These are phyloP conservation scores for Botrytis porri DNA, from an alignment of 2,329 filamentous ascomycete genomes.

Conservation along the genomic window DNA sequence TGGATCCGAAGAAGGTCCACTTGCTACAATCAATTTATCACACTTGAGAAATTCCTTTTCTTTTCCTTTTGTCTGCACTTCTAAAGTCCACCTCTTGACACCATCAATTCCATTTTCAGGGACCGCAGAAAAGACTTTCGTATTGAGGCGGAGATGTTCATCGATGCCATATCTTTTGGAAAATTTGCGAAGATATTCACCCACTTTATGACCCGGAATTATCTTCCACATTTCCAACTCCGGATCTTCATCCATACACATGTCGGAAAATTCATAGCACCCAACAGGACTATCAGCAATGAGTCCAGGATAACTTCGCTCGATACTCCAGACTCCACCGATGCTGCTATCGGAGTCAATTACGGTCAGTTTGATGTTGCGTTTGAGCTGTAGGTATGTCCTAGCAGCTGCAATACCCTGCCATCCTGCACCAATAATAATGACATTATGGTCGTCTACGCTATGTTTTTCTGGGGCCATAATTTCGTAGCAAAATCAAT, in stretches of 20 bases:
- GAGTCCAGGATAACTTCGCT: conserved; percentile 64
- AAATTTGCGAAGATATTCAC: conserved; percentile 27
- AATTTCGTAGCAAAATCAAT: background rate
- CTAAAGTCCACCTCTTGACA: conserved; percentile 16
- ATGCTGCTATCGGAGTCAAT: conserved; percentile 55
- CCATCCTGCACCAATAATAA: conserved; percentile 41
- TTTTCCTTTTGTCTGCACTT: conserved; percentile 6
- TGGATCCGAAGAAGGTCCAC: conserved; percentile 22
- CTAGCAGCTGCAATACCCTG: conserved; percentile 59
- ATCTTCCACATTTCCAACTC: conserved; percentile 16
- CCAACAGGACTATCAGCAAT: conserved; percentile 71
- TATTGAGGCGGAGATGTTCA: conserved; percentile 36
- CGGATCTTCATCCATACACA: conserved; percentile 44
- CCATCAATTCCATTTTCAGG: background rate
- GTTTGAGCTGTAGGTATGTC: conserved; percentile 56
- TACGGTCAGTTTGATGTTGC: conserved; percentile 52
- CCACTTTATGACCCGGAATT: conserved; percentile 20
- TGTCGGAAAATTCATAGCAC: conserved; percentile 70
- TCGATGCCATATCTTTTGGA: conserved; percentile 21
- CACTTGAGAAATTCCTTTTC: background rate
- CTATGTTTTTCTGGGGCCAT: background rate
- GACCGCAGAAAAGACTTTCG: conserved; percentile 40
- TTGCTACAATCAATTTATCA: conserved; percentile 24
- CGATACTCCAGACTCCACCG: conserved; percentile 67
- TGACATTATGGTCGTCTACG: background rate